Conservation (phyloP, 306 rosid species). For the Chamaecrista fasciculata region DNA sequence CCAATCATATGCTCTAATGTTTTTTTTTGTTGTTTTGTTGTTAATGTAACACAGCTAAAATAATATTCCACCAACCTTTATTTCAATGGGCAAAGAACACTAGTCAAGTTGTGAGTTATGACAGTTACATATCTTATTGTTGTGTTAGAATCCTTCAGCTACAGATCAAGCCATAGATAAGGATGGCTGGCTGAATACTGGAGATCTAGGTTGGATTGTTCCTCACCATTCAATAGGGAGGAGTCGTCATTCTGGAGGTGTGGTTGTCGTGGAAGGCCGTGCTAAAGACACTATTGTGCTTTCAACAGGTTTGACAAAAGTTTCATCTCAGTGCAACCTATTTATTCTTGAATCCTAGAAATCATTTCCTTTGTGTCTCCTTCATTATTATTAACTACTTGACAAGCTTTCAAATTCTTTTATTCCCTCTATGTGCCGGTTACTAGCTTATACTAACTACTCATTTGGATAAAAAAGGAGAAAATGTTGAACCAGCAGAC, state of each 20-base stretch:
- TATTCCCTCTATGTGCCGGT: too few relatives aligned
- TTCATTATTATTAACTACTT: slow-evolving; percentile 4
- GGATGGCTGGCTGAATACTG: slow-evolving; percentile 88
- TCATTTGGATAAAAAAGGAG: slow-evolving; percentile 55
- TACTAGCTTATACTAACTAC: too few relatives aligned
- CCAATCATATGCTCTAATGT: slow-evolving; percentile 3
- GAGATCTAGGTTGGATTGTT: slow-evolving; percentile 91
- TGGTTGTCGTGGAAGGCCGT: slow-evolving; percentile 84
- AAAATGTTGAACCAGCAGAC: slow-evolving; percentile 84
- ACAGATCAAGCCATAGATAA: slow-evolving; percentile 63
- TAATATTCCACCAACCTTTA: slow-evolving; percentile 12
- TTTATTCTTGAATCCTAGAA: slow-evolving; percentile 21
- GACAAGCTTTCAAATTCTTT: too few relatives aligned
- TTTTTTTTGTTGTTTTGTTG: not conserved
- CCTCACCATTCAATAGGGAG: slow-evolving; percentile 76
- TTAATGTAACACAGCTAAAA: not conserved
- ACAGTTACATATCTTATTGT: slow-evolving; percentile 33
- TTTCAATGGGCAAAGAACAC: slow-evolving; percentile 6
- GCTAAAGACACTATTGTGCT: slow-evolving; percentile 96
- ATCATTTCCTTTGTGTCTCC: not conserved
- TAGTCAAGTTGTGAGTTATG: slow-evolving; percentile 17
- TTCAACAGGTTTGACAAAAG: slow-evolving; percentile 59
- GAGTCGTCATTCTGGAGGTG: slow-evolving; percentile 66
- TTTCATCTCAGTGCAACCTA: not conserved
- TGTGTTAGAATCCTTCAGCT: slow-evolving; percentile 68